A percentile compares a stretch with the other conserved stretches of the same genome.
Evolutionary conservation across 2,329 filamentous ascomycete genomes (phyloP).

Genomic region (Balansia obtecta): DNA sequence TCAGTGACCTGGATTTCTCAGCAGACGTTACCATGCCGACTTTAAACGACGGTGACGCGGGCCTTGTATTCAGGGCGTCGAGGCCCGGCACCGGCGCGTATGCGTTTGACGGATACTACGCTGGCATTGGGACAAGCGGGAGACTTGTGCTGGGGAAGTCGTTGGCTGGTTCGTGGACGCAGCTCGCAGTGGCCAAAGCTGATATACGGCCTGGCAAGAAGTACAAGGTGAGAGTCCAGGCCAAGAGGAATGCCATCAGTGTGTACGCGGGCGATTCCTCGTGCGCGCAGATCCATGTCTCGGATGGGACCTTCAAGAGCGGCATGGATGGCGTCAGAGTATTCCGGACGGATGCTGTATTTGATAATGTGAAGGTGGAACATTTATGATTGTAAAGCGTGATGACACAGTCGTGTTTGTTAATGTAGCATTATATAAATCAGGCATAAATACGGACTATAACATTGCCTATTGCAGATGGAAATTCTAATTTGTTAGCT

Average conservation of each 20-base stretch:
- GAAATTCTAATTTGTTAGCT: no score
- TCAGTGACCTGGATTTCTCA: constrained; percentile 20
- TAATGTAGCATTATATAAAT: no score
- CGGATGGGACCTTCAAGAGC: constrained; percentile 6
- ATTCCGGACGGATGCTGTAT: constrained; percentile 9
- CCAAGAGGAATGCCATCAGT: constrained; percentile 6
- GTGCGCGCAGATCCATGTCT: constrained; percentile 6
- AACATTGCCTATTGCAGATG: no score
- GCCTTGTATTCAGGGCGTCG: constrained; percentile 24
- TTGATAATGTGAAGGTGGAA: constrained; percentile 11
- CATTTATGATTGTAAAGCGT: background rate
- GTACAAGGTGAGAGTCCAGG: constrained; percentile 8
- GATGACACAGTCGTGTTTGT: no score
- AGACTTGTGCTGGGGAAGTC: constrained; percentile 13
- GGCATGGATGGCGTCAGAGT: constrained; percentile 11
- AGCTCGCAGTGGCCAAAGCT: constrained; percentile 4
- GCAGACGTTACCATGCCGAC: constrained; percentile 14
- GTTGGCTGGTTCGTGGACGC: constrained; percentile 5
- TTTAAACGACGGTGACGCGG: constrained; percentile 14
- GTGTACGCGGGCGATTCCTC: constrained; percentile 9
- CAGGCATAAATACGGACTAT: no score
- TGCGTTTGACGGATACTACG: constrained; percentile 16
- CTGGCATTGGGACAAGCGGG: constrained; percentile 16
- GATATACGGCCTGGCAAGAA: constrained; percentile 4
- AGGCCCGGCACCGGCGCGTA: constrained; percentile 7